These are phyloP conservation scores for Alnus glutinosa DNA, from an alignment of 306 rosid species.

Conservation along the genomic window DNA sequence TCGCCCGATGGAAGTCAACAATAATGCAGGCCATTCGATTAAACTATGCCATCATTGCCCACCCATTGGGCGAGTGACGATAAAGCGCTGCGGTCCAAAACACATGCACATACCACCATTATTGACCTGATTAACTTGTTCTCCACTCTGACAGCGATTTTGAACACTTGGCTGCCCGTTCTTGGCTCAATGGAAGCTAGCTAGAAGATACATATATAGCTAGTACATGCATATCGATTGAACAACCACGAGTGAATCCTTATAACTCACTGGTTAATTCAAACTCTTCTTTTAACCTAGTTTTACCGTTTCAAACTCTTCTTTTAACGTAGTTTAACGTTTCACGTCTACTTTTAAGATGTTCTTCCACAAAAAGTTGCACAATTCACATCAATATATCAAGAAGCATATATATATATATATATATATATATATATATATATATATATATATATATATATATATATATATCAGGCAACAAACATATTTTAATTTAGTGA, in stretches of 20 bases:
- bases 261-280: not conserved
- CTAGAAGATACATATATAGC: too few species aligned
- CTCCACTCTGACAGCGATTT: not conserved
- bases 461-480: not conserved
- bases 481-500: not conserved
- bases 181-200: not conserved
- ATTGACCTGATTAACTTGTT: not conserved
- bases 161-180: not conserved
- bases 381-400: too few species aligned
- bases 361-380: too few species aligned
- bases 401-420: not conserved
- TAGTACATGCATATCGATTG: too few species aligned
- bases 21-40: not conserved
- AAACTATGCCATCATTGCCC: not conserved
- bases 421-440: too few species aligned
- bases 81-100: too few species aligned
- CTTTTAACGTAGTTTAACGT: not conserved
- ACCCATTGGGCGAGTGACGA: not conserved
- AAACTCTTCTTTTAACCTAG: too few species aligned
- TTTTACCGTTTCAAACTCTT: too few species aligned
- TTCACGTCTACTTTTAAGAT: not conserved
- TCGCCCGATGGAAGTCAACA: not conserved
- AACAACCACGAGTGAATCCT: not conserved
- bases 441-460: too few species aligned
- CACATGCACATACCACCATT: not conserved